Evolutionary conservation across 768 basidiomycete genomes (phyloP).

Genomic region (Xerocomellus dryophilus): DNA sequence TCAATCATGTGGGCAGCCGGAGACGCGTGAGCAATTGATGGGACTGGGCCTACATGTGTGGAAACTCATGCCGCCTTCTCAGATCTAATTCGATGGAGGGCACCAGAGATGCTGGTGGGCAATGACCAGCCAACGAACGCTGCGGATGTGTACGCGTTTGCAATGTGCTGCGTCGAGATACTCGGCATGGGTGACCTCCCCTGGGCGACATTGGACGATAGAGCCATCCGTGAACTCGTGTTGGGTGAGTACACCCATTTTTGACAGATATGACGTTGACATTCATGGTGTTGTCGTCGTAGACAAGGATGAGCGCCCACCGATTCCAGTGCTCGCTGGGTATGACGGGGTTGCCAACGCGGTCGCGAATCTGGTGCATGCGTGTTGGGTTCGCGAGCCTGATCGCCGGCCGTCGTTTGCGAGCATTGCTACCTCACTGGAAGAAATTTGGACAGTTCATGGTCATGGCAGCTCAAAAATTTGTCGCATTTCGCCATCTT

Average conservation of each 20-base stretch:
- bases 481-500: neutral
- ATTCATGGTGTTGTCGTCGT: slow-evolving; percentile 16
- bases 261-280: slow-evolving; percentile 5
- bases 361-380: slow-evolving; percentile 43
- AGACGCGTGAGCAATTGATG: slow-evolving; percentile 37
- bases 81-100: slow-evolving; percentile 69
- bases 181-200: slow-evolving; percentile 60
- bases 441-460: slow-evolving; percentile 41
- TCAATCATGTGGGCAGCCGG: slow-evolving; percentile 51
- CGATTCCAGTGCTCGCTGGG: slow-evolving; percentile 38
- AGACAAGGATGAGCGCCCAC: slow-evolving; percentile 54
- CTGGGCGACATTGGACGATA: slow-evolving; percentile 52
- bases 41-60: neutral
- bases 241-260: slow-evolving; percentile 36
- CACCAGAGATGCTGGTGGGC: slow-evolving; percentile 62
- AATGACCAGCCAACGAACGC: slow-evolving; percentile 45
- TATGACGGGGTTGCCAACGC: slow-evolving; percentile 33
- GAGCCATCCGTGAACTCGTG: slow-evolving; percentile 49
- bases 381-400: slow-evolving; percentile 59
- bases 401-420: slow-evolving; percentile 51
- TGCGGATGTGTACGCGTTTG: slow-evolving; percentile 69
- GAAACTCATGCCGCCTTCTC: slow-evolving; percentile 21
- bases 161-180: slow-evolving; percentile 63
- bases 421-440: slow-evolving; percentile 44
- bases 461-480: slow-evolving; percentile 20